Evolutionary conservation across 352 stramenopile species (phyloP).

Genomic region (Globisporangium heterothallicum): DNA sequence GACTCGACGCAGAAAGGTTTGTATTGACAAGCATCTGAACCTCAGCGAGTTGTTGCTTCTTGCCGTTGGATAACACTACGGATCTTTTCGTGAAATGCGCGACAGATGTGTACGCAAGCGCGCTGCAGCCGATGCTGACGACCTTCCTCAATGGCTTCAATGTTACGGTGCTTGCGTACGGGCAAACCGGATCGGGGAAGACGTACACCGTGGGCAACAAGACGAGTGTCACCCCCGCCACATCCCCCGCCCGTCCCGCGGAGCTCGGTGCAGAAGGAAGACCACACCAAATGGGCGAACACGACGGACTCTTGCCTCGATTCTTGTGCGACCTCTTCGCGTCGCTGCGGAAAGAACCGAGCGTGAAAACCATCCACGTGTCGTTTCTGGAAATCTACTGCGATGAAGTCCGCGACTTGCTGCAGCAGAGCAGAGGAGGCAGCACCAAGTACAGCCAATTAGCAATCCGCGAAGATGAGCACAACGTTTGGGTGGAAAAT

Average conservation of each 20-base stretch:
- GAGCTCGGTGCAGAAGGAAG: background rate
- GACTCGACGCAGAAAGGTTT: slow-evolving; percentile 33
- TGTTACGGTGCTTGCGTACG: slow-evolving; percentile 55
- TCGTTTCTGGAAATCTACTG: slow-evolving; percentile 92
- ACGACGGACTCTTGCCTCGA: slow-evolving; percentile 45
- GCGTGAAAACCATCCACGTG: slow-evolving; percentile 30
- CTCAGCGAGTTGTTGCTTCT: background rate
- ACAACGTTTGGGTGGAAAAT: slow-evolving; percentile 41
- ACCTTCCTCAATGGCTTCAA: slow-evolving; percentile 56
- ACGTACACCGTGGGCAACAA: slow-evolving; percentile 50
- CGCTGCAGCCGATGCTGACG: slow-evolving; percentile 38
- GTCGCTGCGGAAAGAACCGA: slow-evolving; percentile 30
- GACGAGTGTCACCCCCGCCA: slow-evolving; percentile 10
- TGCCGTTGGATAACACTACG: background rate
- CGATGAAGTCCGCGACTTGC: slow-evolving; percentile 90
- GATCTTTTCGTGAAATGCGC: no score
- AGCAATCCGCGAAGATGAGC: slow-evolving; percentile 29
- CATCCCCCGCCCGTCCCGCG: slow-evolving; percentile 7
- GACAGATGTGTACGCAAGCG: slow-evolving; percentile 29
- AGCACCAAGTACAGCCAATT: slow-evolving; percentile 16
- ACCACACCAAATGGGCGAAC: slow-evolving; percentile 6
- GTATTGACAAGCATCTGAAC: background rate
- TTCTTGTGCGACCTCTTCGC: slow-evolving; percentile 48
- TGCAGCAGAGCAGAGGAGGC: slow-evolving; percentile 32
- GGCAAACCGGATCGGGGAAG: slow-evolving; percentile 54